Base-by-base conservation (phyloP, 2,329 filamentous ascomycete genomes). In the Balansia obtecta region DNA sequence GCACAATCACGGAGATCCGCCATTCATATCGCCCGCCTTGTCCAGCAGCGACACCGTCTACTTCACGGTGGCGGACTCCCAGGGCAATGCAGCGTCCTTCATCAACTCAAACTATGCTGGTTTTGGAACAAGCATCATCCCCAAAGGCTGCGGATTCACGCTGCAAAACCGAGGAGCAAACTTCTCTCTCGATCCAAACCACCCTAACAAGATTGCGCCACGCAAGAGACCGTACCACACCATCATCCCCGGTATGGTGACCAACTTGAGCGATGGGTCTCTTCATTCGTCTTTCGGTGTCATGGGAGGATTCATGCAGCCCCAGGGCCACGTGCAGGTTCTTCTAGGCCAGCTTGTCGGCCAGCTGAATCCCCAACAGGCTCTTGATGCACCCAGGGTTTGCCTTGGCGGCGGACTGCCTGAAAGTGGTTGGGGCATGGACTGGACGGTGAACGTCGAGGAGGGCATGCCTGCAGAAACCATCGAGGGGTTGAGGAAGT, bases 281-380 rank as follows among this genome's bases (percentile, higher is more conserved):
- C 69, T 97, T 51, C 87, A 95, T 65, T 85, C 81, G 4, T 86
- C 95, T 0, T 96, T 91, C 60, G 93, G 93, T 49, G 91, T 97
- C 53, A 97, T 97, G 93, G 93, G 93, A 48, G 91, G 89, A 2
- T 97, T 94, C 68, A 97, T 97, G 86, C 93, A 98, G 69, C 93
- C 93, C 0, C 93, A 97, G 67, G 93, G 91, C 20, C 93, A 97
- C 53, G 83, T 97, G 0, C 93, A 97, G 67, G 89, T 95, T 0
- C 70, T 98, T 10, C 73, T 97, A 2, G 95, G 94, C 57, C 90
- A 95, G 77, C 68, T 95, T 0, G 80, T 89, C 0, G 95, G 90
- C 58, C 81, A 82, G 1, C 74, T 88, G 49, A 85, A 83, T 55
- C 89, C 90, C 0, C 93, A 98, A 67, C 82, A 88, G 52, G 89